Base-by-base conservation (phyloP, 2,329 filamentous ascomycete species). In the Emydomyces testavorans region DNA sequence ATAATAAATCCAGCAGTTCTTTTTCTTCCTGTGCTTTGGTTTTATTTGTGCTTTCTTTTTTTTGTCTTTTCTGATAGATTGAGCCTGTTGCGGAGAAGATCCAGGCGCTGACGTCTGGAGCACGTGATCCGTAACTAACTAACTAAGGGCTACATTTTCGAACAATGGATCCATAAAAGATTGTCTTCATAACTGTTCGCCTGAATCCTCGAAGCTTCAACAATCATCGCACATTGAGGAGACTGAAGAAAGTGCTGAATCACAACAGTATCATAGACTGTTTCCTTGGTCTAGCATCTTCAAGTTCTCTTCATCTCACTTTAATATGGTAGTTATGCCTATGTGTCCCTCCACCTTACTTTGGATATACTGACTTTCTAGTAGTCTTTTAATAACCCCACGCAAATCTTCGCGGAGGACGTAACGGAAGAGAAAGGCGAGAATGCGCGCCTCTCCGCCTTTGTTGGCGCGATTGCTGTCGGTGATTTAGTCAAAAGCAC, bases 341-440 rank as follows among this genome's bases (percentile, higher is more conserved):
- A 24, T n/a, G 13, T 10, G 18, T n/a, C 35, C 23, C 28, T 39
- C 32, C 20, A n/a, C 6, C n/a, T 35, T 44, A 32, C 39, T 28
- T 7, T 40, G 6, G 15, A 11, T 10, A 8, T 48, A 20, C 49
- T 54, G 37, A 48, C 46, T 23, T 15, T 32, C n/a, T 31, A 21
- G 4, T 55, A 60, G 31, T 55, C 53, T 50, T 68, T 67, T 58
- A 64, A 59, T 68, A 92, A 88, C 71, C 89, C 90, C 62, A 94
- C 88, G 54, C 90, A 96, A 71, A 96, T 96, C 75, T 96, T 96
- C 71, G 86, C 88, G 62, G 87, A 95, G 69, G 89, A 93, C 66
- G 92, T 93, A 58, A 92, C 84, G 50, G 87, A 96, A 72, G 90
- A 96, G 74, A 96, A 94, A 74, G 92, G 92, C 61, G 90, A 96